Conservation (phyloP, 176 grass and related monocot species). For the Tuctoria greenei region DNA sequence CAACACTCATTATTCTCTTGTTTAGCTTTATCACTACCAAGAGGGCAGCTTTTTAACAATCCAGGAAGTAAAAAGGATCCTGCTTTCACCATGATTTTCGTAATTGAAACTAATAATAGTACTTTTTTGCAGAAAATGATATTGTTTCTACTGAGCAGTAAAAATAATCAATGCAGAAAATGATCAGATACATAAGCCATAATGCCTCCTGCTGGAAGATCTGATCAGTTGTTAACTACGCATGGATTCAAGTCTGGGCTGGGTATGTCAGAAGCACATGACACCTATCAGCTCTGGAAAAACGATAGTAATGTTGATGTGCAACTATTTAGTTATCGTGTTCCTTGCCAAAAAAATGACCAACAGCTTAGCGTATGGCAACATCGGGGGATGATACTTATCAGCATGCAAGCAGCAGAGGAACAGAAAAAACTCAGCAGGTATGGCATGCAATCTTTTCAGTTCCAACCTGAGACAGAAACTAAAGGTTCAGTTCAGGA, state of each 20-base stretch:
- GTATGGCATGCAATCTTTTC: slow-evolving; percentile 37
- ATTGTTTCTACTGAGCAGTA: too few species aligned
- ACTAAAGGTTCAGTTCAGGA: too few species aligned
- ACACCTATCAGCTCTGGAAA: slow-evolving; percentile 58
- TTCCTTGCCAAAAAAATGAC: slow-evolving; percentile 35
- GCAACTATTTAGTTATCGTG: slow-evolving; percentile 31
- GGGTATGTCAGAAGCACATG: slow-evolving; percentile 35
- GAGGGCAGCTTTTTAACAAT: too few species aligned
- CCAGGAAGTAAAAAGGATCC: too few species aligned
- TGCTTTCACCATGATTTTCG: too few species aligned
- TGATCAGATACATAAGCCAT: slow-evolving; percentile 44
- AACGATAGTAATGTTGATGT: slow-evolving; percentile 39
- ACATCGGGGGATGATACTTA: slow-evolving; percentile 36
- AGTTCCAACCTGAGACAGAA: slow-evolving; percentile 32
- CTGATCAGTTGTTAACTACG: slow-evolving; percentile 35
- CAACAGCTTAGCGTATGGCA: slow-evolving; percentile 35
- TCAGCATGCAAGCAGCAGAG: slow-evolving; percentile 44
- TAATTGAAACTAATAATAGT: too few species aligned
- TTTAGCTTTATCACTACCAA: too few species aligned
- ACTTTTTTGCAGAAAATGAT: too few species aligned
- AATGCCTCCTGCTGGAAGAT: slow-evolving; percentile 47
- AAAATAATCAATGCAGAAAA: too few species aligned
- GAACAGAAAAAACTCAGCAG: slow-evolving; percentile 37
- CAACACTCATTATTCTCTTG: too few species aligned
- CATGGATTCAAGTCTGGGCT: slow-evolving; percentile 55